These are phyloP conservation scores for Phycomyces blakesleeanus DNA, from an alignment of 192 early-diverging fungal species.

Conservation along the genomic window DNA sequence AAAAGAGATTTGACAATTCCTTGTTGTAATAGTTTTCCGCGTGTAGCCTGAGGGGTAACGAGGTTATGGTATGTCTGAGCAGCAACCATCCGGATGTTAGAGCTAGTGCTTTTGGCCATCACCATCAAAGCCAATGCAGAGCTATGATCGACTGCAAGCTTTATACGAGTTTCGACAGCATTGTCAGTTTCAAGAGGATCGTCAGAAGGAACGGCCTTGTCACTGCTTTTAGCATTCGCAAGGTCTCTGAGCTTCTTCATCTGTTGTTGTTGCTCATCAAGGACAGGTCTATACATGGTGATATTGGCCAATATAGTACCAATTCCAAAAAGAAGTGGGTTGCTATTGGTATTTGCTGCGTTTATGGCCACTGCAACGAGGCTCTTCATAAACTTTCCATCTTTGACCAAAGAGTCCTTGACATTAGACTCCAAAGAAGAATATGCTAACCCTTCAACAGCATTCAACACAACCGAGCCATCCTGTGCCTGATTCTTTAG, in stretches of 20 bases:
- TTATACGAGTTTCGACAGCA: constrained; percentile 56
- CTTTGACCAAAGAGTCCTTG: constrained; percentile 65
- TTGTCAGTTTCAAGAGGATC: constrained; percentile 60
- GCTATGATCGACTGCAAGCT: constrained; percentile 55
- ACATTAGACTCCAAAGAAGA: constrained; percentile 62
- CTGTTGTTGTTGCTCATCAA: constrained; percentile 80
- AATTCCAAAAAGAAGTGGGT: constrained; percentile 65
- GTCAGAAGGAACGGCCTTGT: constrained; percentile 13
- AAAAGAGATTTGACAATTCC: constrained; percentile 68
- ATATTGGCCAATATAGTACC: constrained; percentile 75
- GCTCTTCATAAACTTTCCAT: constrained; percentile 52
- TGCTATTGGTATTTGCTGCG: constrained; percentile 38
- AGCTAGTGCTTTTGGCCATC: constrained; percentile 51
- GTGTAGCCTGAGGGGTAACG: constrained; percentile 61
- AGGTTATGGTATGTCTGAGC: constrained; percentile 68
- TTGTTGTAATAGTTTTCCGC: constrained; percentile 80
- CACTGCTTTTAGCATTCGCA: constrained; percentile 21
- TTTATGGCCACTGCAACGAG: constrained; percentile 51
- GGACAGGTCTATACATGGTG: constrained; percentile 59
- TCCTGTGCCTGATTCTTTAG: constrained; percentile 40
- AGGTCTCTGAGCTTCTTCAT: constrained; percentile 60
- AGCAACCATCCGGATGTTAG: constrained; percentile 56
- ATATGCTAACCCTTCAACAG: constrained; percentile 82
- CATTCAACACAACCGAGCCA: constrained; percentile 41
- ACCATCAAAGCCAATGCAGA: constrained; percentile 51